Evolutionary conservation across 2,329 filamentous ascomycete species (phyloP).

Genomic region (Dothidotthia symphoricarpi): DNA sequence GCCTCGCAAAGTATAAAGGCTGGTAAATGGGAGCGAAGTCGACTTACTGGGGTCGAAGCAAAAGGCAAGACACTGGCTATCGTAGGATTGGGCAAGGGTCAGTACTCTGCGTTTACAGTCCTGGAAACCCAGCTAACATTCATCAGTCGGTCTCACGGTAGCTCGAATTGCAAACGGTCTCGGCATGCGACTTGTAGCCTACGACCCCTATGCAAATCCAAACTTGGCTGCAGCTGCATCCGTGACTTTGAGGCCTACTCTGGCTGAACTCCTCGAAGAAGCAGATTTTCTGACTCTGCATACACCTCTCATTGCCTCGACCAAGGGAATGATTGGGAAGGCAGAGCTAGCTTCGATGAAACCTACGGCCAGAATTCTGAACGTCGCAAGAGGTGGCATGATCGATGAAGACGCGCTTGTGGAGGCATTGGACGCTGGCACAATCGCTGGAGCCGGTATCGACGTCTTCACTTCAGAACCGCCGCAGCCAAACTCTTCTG

Average conservation of each 20-base stretch:
- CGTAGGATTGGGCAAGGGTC: slow-evolving; percentile 75
- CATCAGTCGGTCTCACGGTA: slow-evolving; percentile 70
- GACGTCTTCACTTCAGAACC: slow-evolving; percentile 80
- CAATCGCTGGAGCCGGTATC: slow-evolving; percentile 72
- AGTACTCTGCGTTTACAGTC: neutral
- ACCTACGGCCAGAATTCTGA: slow-evolving; percentile 68
- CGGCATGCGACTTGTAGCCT: slow-evolving; percentile 71
- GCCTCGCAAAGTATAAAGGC: slow-evolving; percentile 67
- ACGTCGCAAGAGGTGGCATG: slow-evolving; percentile 76
- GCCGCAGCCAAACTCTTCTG: slow-evolving; percentile 57
- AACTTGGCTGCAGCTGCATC: slow-evolving; percentile 68
- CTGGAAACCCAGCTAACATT: slow-evolving; percentile 10
- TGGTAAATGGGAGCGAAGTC: slow-evolving; percentile 73
- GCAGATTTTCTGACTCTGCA: slow-evolving; percentile 80
- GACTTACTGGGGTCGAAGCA: slow-evolving; percentile 73
- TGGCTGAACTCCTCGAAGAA: slow-evolving; percentile 61
- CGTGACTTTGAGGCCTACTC: slow-evolving; percentile 59
- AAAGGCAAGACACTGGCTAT: slow-evolving; percentile 74
- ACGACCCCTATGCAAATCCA: slow-evolving; percentile 74
- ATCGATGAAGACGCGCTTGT: slow-evolving; percentile 74
- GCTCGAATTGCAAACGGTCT: slow-evolving; percentile 75
- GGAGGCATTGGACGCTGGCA: slow-evolving; percentile 66
- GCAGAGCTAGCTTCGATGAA: slow-evolving; percentile 71
- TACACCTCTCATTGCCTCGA: slow-evolving; percentile 75
- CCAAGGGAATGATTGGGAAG: slow-evolving; percentile 68